Percentiles rank a stretch among this genome's conserved stretches.
These are phyloP conservation scores for Neurospora intermedia DNA, from an alignment of 495 filamentous ascomycete genomes.

Conservation along the genomic window DNA sequence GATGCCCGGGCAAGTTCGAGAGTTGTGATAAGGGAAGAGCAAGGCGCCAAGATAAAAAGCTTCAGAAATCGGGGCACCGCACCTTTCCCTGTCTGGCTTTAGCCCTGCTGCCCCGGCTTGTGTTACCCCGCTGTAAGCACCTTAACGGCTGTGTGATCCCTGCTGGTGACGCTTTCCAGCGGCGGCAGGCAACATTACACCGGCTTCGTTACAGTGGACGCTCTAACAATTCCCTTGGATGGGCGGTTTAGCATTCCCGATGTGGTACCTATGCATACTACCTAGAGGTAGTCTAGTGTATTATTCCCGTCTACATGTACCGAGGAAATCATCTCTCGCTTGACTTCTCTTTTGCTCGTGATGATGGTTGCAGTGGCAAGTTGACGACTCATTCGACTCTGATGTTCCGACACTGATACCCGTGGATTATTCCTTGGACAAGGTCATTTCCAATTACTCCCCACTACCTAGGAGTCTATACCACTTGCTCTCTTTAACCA, in stretches of 20 bases:
- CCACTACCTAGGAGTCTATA: not conserved
- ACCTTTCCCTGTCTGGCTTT: conserved; percentile 3
- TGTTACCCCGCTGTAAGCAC: conserved; percentile 5
- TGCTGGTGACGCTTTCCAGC: not conserved
- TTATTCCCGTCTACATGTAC: not conserved
- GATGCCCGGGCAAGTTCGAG: not conserved
- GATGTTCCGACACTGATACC: not conserved
- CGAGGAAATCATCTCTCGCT: not conserved
- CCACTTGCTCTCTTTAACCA: not conserved
- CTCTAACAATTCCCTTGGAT: not conserved
- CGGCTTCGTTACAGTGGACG: not conserved
- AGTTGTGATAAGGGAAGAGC: not conserved
- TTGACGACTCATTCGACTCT: not conserved
- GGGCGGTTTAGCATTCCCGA: not conserved
- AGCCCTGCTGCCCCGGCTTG: conserved; percentile 7
- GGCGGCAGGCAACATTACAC: not conserved
- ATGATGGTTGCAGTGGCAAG: not conserved
- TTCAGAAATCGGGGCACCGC: not conserved
- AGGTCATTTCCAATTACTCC: not conserved
- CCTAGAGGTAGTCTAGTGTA: too few species aligned
- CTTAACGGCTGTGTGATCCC: not conserved
- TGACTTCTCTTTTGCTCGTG: not conserved
- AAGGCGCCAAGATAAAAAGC: not conserved
- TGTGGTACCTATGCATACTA: not conserved
- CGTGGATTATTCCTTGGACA: not conserved